Base-by-base conservation (phyloP, 306 rosid genomes). In the Citrullus mucosospermus region DNA sequence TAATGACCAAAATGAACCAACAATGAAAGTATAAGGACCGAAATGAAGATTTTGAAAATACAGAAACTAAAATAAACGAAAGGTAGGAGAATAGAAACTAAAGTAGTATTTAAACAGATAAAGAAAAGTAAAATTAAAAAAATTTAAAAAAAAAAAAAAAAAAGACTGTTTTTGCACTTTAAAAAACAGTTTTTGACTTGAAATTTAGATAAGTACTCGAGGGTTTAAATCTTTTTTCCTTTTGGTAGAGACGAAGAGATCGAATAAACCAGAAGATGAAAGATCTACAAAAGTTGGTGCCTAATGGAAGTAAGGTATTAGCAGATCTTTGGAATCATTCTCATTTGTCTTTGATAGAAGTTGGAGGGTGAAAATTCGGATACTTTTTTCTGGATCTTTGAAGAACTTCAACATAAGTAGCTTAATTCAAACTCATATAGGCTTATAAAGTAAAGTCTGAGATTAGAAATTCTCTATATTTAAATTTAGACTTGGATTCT, bases 241-340 rank as follows among this genome's bases (percentile, higher is more conserved):
- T 8, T 73, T 0, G 28, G 38, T 39, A 85, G 90, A 87, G 78
- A 83, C 77, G 87, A 55, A 85, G 88, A 56, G 87, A 85, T 62
- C 82, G 82, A 79, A 85, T 88, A 60, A 88, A 85, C 81, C 83
- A 88, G 83, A 88, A 34, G 78, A 60, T 88, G 85, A 85, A 88
- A 80, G 84, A 83, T 36, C 74, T 88, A 79, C 88, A 88, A 84
- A 81, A 56, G 73, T 81, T 88, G 84, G 91, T 88, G 79, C 91
- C 91, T 28, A 83, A 88, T 71, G 85, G 88, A 6, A 83, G 70
- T 57, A 85, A 83, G 90, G 90, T 87, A 43, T 43, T 43, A 43
- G 10, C 0, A 7, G 0, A 0, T 32, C 4, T 32, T 32, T 32
- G 36, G 36, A 32, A 32, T 3, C 36, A 2, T 32, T 32, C 36